Evolutionary conservation across 1,284 basidiomycete species (phyloP), one percentile per base, ranked within the genome.

Genomic region (Fomitiporia mediterranea): DNA sequence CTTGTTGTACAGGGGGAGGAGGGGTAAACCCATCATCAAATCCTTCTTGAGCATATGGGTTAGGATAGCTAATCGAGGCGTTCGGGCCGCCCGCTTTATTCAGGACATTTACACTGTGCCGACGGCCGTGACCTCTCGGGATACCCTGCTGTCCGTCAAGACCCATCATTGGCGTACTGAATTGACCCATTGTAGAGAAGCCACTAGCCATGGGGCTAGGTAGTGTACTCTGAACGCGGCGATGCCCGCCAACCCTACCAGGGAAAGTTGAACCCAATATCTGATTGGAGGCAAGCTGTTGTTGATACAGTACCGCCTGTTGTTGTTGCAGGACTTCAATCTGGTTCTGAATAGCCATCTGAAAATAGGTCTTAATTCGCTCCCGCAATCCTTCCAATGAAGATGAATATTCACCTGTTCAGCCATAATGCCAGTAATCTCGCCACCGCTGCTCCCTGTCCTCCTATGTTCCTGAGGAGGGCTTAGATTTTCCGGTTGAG

Each of bases 61-160:
- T 69, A 37, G 70, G 71, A 62, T 78, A 82, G 53, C 76, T 78
- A 53, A 82, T 74, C n/a, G 78, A 74, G n/a, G 77, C 76, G 4
- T 69, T 71, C 61, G 82, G 79, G 50, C 74, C 73, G 27, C 67
- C 68, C 21, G 79, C 67, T 70, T 91, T 91, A 68, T 90, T 91
- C 58, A 92, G 80, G 39, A 96, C 91, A 65, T 96, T 98, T 61
- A 97, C 91, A 64, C 93, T 96, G 73, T 98, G 95, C 61, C 96
- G 82, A 55, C 96, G 82, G 47, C 90, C 89, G 68, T 99, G 96
- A 27, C 91, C 91, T 61, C 87, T 84, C 53, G 88, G 87, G 53
- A 89, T 70, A 47, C 80, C 79, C 64, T 81, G 74, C 64, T 87
- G 84, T 13, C 78, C 79, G 64, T 89, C 88, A 38, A 88, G 69